These are phyloP conservation scores for Gigaspora rosea DNA, from an alignment of 192 early-diverging fungal genomes.

Conservation along the genomic window DNA sequence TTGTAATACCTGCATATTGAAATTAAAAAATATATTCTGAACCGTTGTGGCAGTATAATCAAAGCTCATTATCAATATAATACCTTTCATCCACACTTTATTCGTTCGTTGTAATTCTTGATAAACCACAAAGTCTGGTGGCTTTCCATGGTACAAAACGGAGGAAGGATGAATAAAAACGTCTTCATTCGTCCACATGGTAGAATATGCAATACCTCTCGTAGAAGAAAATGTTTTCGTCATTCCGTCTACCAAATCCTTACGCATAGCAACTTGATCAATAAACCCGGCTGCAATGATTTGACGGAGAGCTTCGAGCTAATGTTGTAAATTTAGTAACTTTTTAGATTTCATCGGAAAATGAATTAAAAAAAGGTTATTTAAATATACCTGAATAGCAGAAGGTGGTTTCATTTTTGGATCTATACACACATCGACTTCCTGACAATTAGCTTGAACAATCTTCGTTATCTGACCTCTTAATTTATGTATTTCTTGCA, in stretches of 20 bases:
- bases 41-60: too few relatives aligned
- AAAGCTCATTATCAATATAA: not conserved
- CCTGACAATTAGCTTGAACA: constrained; percentile 65
- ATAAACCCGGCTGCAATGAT: constrained; percentile 86
- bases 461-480: constrained; percentile 74
- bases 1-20: constrained; percentile 68
- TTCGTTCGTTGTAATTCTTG: constrained; percentile 66
- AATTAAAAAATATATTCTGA: not conserved
- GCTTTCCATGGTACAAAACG: constrained; percentile 59
- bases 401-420: constrained; percentile 67
- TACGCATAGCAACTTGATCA: constrained; percentile 88
- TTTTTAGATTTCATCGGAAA: constrained; percentile 40
- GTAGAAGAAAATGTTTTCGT: constrained; percentile 48
- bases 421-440: constrained; percentile 58
- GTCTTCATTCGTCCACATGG: constrained; percentile 76
- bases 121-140: constrained; percentile 73
- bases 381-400: not conserved
- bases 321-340: constrained; percentile 43
- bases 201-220: constrained; percentile 55
- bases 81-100: constrained; percentile 48
- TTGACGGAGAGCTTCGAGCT: constrained; percentile 81
- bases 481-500: constrained; percentile 78
- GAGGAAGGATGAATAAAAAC: constrained; percentile 77
- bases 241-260: constrained; percentile 69
- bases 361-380: not conserved